Percentiles rank a stretch among this genome's conserved stretches.
Conservation (phyloP, 129 eudicot genomes). For the Daucus carota region DH1_v3.0 NC_030388.2:22470501-22471000, state of each 20-base stretch:
- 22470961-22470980: not conserved
- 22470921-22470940: not conserved
- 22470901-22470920: not conserved
- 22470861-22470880: not conserved
- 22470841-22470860: not conserved
- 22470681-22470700: constrained; percentile 1
- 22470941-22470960: not conserved
- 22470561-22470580: not conserved
- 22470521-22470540: not conserved
- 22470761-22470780: not conserved
- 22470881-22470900: not conserved
- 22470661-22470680: not conserved
- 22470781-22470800: not conserved
- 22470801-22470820: not conserved
- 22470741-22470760: not conserved
- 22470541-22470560: constrained; percentile 1
- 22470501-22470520: not conserved
- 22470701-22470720: not conserved
- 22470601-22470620: not conserved
- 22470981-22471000: not conserved
- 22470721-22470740: constrained; percentile 1
- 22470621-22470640: constrained; percentile 3
- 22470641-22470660: not conserved
- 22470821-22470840: not conserved
- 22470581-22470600: not conserved